Conservation (phyloP, 2,329 filamentous ascomycete species). For the Byssoonygena ceratinophila region DNA sequence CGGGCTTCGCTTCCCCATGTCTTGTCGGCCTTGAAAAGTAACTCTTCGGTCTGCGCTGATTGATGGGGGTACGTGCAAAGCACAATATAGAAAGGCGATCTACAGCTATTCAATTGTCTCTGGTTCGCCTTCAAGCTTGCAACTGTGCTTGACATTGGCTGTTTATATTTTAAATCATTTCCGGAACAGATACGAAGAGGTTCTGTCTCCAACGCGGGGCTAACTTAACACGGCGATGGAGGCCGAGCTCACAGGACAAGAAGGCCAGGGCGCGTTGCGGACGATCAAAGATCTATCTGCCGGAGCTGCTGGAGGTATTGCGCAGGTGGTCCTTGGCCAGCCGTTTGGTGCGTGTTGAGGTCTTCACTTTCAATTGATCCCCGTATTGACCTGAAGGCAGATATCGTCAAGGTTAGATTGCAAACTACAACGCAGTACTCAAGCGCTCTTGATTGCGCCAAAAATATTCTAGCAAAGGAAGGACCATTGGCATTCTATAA, state of each 20-base stretch:
- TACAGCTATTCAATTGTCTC: neutral
- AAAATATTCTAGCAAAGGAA: constrained; percentile 76
- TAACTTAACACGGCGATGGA: constrained; percentile 15
- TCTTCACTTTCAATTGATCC: constrained; percentile 9
- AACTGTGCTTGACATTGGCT: neutral
- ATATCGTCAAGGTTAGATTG: constrained; percentile 95
- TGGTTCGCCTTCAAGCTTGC: neutral
- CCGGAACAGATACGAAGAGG: neutral
- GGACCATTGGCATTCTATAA: constrained; percentile 94
- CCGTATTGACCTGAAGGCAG: constrained; percentile 33
- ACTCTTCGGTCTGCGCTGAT: neutral
- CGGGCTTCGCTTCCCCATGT: constrained; percentile 1
- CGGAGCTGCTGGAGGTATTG: constrained; percentile 81
- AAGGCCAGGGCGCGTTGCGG: constrained; percentile 39
- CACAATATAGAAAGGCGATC: neutral
- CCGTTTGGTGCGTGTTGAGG: constrained; percentile 48
- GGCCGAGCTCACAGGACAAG: constrained; percentile 20
- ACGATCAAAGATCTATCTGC: constrained; percentile 83
- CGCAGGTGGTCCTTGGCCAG: constrained; percentile 76
- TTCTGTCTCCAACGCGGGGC: neutral
- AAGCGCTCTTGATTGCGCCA: constrained; percentile 68
- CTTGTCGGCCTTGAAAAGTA: neutral
- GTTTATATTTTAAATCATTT: neutral
- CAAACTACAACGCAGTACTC: constrained; percentile 79
- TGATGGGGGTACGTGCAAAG: neutral